Conservation (phyloP, 1,284 basidiomycete species). For the Caloboletus firmus region DNA sequence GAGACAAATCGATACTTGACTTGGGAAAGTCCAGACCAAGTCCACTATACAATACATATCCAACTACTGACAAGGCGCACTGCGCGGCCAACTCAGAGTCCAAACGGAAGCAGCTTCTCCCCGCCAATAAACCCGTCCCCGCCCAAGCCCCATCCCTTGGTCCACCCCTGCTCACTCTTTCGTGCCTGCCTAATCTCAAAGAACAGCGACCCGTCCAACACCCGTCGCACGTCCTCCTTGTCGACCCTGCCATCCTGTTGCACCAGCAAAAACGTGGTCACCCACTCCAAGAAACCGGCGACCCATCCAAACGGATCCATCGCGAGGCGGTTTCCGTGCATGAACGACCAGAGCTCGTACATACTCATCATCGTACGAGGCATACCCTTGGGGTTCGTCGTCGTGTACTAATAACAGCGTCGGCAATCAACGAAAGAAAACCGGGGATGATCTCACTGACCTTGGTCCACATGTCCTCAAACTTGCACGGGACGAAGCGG, state of each 20-base stretch:
- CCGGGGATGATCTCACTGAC: slow-evolving; percentile 20
- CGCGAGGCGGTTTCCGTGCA: slow-evolving; percentile 36
- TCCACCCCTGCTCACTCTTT: slow-evolving; percentile 24
- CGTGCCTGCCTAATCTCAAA: slow-evolving; percentile 28
- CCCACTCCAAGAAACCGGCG: slow-evolving; percentile 37
- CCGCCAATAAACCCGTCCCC: slow-evolving; percentile 34
- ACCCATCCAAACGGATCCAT: slow-evolving; percentile 40
- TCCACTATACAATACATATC: neutral
- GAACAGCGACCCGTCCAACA: slow-evolving; percentile 32
- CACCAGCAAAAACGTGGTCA: slow-evolving; percentile 28
- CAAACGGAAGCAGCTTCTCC: slow-evolving; percentile 31
- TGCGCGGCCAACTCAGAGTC: slow-evolving; percentile 15
- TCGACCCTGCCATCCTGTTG: slow-evolving; percentile 29
- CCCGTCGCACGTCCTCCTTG: slow-evolving; percentile 31
- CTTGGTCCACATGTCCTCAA: slow-evolving; percentile 44
- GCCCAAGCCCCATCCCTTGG: slow-evolving; percentile 32
- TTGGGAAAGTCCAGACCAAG: slow-evolving; percentile 7
- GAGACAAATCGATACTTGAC: slow-evolving; percentile 6
- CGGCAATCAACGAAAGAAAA: neutral
- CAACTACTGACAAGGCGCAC: neutral
- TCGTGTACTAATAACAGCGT: slow-evolving; percentile 16
- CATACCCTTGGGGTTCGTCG: slow-evolving; percentile 11
- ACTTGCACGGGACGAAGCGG: slow-evolving; percentile 40
- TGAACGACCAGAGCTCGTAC: slow-evolving; percentile 29
- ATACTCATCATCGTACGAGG: slow-evolving; percentile 28